Conservation (phyloP, 2,329 filamentous ascomycete species). For the Aspergillus fumigatus region DNA sequence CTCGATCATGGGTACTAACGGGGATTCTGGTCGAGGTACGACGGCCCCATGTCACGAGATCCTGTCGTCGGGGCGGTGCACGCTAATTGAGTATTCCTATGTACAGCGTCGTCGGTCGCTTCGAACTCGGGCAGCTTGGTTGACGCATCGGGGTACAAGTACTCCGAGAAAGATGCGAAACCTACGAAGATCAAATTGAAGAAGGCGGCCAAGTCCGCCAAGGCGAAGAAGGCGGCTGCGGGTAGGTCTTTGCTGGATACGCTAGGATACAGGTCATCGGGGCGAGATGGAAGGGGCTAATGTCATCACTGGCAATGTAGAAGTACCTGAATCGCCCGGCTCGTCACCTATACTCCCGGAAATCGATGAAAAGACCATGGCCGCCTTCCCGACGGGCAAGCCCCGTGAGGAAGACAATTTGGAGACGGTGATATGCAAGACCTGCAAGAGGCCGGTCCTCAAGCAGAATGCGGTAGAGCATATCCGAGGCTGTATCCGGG, state of each 20-base stretch:
- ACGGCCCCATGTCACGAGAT: conserved; percentile 4
- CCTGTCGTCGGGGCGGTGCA: neutral
- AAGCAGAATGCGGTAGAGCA: conserved; percentile 72
- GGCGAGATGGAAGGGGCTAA: neutral
- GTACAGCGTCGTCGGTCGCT: conserved; percentile 23
- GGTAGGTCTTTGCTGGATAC: neutral
- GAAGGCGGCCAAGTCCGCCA: conserved; percentile 31
- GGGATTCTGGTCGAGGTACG: conserved; percentile 32
- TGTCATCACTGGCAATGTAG: neutral
- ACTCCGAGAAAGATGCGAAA: conserved; percentile 42
- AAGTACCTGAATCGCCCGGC: conserved; percentile 28
- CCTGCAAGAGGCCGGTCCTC: conserved; percentile 85
- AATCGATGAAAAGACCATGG: conserved; percentile 70
- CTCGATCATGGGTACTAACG: conserved; percentile 33
- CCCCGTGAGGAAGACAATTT: conserved; percentile 77
- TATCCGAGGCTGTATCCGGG: conserved; percentile 74
- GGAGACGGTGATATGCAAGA: conserved; percentile 82
- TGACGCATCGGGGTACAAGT: conserved; percentile 44
- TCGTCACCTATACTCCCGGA: conserved; percentile 45
- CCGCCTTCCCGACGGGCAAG: conserved; percentile 75
- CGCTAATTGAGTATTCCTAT: neutral
- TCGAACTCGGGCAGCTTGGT: conserved; percentile 36
- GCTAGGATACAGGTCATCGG: neutral
- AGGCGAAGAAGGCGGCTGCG: conserved; percentile 11
- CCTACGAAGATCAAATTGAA: conserved; percentile 43